Evolutionary conservation across 768 basidiomycete genomes (phyloP).

Genomic region (Psilocybe sp.): DNA sequence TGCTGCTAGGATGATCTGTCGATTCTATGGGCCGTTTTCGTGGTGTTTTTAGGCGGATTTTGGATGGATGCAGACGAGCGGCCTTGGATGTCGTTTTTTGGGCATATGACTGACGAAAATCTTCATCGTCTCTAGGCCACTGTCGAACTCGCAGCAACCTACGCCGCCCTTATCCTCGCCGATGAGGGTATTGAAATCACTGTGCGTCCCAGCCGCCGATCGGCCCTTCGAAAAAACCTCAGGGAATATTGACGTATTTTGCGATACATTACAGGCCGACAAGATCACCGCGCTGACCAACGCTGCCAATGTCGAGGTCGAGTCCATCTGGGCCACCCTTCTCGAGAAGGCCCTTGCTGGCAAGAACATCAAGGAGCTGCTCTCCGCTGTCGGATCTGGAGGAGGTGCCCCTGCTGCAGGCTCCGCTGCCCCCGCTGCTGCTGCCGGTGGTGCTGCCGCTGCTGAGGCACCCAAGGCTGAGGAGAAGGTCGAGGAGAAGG

Average conservation of each 20-base stretch:
- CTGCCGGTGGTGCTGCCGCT: slow-evolving; percentile 59
- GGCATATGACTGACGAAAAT: slow-evolving; percentile 9
- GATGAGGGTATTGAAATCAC: slow-evolving; percentile 98
- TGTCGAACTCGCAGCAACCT: slow-evolving; percentile 86
- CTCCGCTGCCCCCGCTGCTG: slow-evolving; percentile 52
- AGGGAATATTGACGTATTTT: slow-evolving; percentile 8
- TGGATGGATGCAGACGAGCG: slow-evolving; percentile 20
- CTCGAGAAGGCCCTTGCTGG: slow-evolving; percentile 98
- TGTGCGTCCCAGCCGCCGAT: slow-evolving; percentile 50
- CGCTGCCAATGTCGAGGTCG: slow-evolving; percentile 83
- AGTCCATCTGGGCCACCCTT: slow-evolving; percentile 96
- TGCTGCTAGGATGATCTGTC: slow-evolving; percentile 1
- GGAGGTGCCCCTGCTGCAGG: slow-evolving; percentile 80
- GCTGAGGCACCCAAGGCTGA: slow-evolving; percentile 76
- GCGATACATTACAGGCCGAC: slow-evolving; percentile 59
- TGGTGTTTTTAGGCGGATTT: slow-evolving; percentile 14
- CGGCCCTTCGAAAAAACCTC: not conserved
- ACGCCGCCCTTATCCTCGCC: slow-evolving; percentile 97
- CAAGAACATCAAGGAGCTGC: slow-evolving; percentile 94
- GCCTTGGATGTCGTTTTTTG: slow-evolving; percentile 19
- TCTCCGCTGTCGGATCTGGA: slow-evolving; percentile 92
- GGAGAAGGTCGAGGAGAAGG: slow-evolving; percentile 85
- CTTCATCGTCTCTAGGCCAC: slow-evolving; percentile 33
- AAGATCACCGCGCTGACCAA: slow-evolving; percentile 84
- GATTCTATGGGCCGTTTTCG: slow-evolving; percentile 9